Evolutionary conservation across 768 basidiomycete genomes (phyloP).

Genomic region (Termitomyces sp.): DNA sequence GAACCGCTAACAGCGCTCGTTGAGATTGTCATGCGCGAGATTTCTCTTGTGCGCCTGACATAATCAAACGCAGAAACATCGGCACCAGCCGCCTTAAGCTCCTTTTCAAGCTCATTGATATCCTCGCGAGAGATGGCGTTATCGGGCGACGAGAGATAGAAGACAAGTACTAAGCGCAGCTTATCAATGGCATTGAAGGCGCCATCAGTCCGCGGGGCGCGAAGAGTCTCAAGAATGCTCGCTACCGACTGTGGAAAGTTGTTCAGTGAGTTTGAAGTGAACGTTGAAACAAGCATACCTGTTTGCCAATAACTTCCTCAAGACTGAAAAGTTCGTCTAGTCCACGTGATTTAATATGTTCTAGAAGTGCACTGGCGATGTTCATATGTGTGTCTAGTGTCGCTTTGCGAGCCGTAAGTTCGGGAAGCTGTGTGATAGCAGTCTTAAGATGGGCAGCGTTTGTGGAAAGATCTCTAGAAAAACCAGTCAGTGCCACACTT

Average conservation of each 20-base stretch:
- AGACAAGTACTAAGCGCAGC: conserved; percentile 91
- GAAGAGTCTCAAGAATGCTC: conserved; percentile 84
- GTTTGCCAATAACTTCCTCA: conserved; percentile 88
- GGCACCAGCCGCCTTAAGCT: conserved; percentile 78
- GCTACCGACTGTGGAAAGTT: conserved; percentile 54
- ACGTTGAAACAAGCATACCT: conserved; percentile 40
- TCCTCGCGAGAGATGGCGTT: conserved; percentile 85
- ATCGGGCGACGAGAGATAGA: conserved; percentile 86
- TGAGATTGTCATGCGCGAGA: conserved; percentile 86
- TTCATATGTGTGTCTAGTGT: conserved; percentile 99
- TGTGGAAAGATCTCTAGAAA: conserved; percentile 74
- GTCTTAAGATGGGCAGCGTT: conserved; percentile 95
- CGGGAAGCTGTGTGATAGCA: conserved; percentile 95
- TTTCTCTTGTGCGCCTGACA: conserved; percentile 87
- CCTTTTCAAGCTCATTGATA: conserved; percentile 80
- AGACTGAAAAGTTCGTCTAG: conserved; percentile 97
- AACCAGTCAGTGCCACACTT: neutral
- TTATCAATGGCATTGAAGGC: conserved; percentile 77
- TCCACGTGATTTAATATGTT: conserved; percentile 92
- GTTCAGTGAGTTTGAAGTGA: neutral
- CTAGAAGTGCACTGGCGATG: conserved; percentile 91
- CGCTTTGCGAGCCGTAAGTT: conserved; percentile 94
- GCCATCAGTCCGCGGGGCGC: conserved; percentile 63
- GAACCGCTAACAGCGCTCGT: conserved; percentile 52
- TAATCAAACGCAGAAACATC: conserved; percentile 87